Base-by-base conservation (phyloP, 1,284 basidiomycete species). In the Sanghuangporus baumii region DNA sequence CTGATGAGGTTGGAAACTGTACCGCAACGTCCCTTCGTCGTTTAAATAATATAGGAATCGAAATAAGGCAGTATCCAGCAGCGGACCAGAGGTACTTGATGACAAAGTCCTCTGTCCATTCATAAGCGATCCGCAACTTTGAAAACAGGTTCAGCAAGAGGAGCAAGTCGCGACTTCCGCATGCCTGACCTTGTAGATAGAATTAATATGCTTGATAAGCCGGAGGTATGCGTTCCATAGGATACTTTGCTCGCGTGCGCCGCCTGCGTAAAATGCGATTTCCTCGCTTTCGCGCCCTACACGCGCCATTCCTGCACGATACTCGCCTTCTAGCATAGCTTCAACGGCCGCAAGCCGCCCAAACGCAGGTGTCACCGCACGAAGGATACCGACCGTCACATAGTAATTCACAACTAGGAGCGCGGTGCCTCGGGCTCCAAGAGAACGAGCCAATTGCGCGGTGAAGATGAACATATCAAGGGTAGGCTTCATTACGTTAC, bases 231-330 rank as follows among this genome's bases (percentile, higher is more conserved):
- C 89, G 14, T 81, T 77, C 65, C 86, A 87, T 36, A 98, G 78
- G 59, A 98, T 96, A 66, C 89, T 86, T 64, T 86, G 86, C 74
- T 99, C 96, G 43, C 92, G 82, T 2, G 80, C 75, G 0, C 94
- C 94, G 0, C 96, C 96, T 66, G 95, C 88, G 74, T 99, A 99
- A 72, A 99, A 98, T 85, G 96, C 95, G 52, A 99, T 85, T 74
- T 99, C 96, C 73, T 99, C 96, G 14, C 91, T 87, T 70, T 98
- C 96, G 65, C 95, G 82, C 2, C 93, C 95, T 4, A 98, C 84
- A 26, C 96, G 76, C 0, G 90, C 89, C 72, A 98, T 89, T 0
- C 94, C 96, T 0, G 88, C 86, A 38, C 96, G 81, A 71, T 97
- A 98, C 69, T 98, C 95, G 14, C 96, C 96, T 71, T 91, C 89